Base-by-base conservation (phyloP, 805 yeast genomes). In the Saccharomycopsis sp. region DNA sequence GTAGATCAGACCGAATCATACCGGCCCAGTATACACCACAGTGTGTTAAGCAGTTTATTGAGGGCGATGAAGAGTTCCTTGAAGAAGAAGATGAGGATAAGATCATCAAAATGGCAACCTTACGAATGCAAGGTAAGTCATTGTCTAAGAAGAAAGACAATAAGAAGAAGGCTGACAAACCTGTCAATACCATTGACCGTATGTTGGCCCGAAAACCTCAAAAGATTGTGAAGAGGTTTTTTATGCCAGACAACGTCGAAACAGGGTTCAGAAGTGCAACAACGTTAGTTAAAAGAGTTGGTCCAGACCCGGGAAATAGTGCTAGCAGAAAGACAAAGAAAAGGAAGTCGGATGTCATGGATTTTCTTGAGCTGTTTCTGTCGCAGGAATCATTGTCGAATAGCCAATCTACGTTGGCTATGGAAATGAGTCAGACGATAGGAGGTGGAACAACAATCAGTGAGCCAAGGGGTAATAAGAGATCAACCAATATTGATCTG, bases 221-320 rank as follows among this genome's bases (percentile, higher is more conserved):
- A 54, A 56, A 68, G 72, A 61, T 51, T 44, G 60, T 18, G 56
- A 80, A 85, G 67, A 72, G 70, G 51, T 87, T 87, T 62, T 83
- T 82, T 67, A 83, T 87, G 89, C 94, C 94, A 0, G 87, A 84
- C 62, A 76, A 82, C 64, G 91, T 82, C 3, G 79, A 77, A 47
- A 79, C 84, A 0, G 91, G 90, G 0, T 86, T 87, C 63, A 73
- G 73, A 41, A 71, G 72, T 21, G 89, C 83, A 0, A 75, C 80
- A 1, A 68, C 68, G 2, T 63, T 85, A 65, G 77, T 84, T 0
- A 68, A 69, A 34, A 73, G 72, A 57, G 54, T 52, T 9, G 61
- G 57, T 15, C n/a, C n/a, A n/a, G 16, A 21, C 44, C 44, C 21
- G 21, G 34, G 20, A 20, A 20, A 24, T 20, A 52, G 9, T 44